These are phyloP conservation scores for Dactylella cylindrospora DNA, from an alignment of 2,329 filamentous ascomycete species.

Conservation along the genomic window DNA sequence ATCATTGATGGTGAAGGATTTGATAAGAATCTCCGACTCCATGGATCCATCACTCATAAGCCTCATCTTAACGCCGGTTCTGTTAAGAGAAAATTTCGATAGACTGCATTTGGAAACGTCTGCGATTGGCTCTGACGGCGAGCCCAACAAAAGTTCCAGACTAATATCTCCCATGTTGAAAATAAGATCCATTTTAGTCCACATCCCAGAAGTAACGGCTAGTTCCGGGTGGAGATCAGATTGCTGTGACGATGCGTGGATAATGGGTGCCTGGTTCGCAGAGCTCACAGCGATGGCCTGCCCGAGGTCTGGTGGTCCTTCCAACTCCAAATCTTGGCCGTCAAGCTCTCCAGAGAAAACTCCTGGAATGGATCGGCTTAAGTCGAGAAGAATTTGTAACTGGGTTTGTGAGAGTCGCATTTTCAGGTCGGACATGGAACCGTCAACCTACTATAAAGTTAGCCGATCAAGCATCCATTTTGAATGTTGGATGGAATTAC, in stretches of 20 bases:
- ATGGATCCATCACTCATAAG: conserved; percentile 90
- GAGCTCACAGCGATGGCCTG: too few relatives aligned
- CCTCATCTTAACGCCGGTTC: conserved; percentile 85
- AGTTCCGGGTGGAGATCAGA: conserved; percentile 68
- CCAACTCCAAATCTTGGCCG: conserved; percentile 72
- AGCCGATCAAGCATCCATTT: neutral
- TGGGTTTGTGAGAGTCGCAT: conserved; percentile 86
- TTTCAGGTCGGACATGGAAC: conserved; percentile 90
- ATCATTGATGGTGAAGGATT: conserved; percentile 92
- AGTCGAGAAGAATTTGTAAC: conserved; percentile 81
- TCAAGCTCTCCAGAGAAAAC: conserved; percentile 77
- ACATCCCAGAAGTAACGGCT: conserved; percentile 67
- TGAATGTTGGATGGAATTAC: conserved; percentile 17
- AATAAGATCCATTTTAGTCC: conserved; percentile 89
- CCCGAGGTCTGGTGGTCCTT: too few relatives aligned
- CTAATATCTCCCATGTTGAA: conserved; percentile 88
- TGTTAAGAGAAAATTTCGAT: conserved; percentile 90
- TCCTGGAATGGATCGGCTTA: conserved; percentile 82
- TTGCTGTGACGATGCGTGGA: conserved; percentile 55
- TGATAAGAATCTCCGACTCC: conserved; percentile 88
- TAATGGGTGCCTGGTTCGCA: conserved; percentile 49
- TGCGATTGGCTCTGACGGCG: conserved; percentile 74
- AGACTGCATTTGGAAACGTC: conserved; percentile 77
- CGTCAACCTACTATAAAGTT: conserved; percentile 62
- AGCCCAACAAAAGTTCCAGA: conserved; percentile 78